A percentile compares a stretch with the other conserved stretches of the same genome.
These are phyloP conservation scores for Phoma sp. DNA, from an alignment of 2,329 filamentous ascomycete genomes.

Conservation along the genomic window DNA sequence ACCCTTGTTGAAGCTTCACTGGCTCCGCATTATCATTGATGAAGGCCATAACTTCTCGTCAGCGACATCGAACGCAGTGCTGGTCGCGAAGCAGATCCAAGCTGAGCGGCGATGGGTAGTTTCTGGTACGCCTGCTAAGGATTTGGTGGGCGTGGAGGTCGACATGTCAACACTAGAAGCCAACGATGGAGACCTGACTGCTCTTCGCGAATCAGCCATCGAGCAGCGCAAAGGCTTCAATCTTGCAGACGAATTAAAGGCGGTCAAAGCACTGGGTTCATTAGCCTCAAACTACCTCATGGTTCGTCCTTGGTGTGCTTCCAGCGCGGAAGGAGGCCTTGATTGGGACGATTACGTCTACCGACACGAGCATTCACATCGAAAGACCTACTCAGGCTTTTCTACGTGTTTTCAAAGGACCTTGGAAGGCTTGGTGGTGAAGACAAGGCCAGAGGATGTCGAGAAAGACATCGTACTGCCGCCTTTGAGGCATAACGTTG, in stretches of 20 bases:
- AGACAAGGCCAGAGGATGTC: constrained; percentile 77
- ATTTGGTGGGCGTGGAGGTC: constrained; percentile 77
- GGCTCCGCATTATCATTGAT: constrained; percentile 88
- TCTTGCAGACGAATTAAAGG: constrained; percentile 46
- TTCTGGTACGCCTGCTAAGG: constrained; percentile 86
- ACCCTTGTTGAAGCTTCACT: constrained; percentile 74
- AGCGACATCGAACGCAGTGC: constrained; percentile 64
- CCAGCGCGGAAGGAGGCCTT: constrained; percentile 63
- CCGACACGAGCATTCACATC: constrained; percentile 55
- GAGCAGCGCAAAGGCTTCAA: constrained; percentile 51
- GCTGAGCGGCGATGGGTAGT: constrained; percentile 85
- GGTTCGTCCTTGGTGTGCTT: constrained; percentile 79
- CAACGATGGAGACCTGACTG: constrained; percentile 33
- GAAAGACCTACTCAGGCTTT: constrained; percentile 62
- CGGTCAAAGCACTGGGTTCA: constrained; percentile 67
- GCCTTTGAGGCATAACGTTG: constrained; percentile 71
- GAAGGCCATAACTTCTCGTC: constrained; percentile 88
- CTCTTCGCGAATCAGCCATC: constrained; percentile 42
- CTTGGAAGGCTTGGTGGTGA: constrained; percentile 80
- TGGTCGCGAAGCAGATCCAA: constrained; percentile 60
- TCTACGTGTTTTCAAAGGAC: constrained; percentile 69
- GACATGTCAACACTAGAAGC: constrained; percentile 53
- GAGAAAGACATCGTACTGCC: constrained; percentile 70
- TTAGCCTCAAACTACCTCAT: constrained; percentile 74
- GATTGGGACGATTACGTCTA: constrained; percentile 77